Conservation (phyloP, 1,284 basidiomycete genomes). For the Dichomitus squalens region DNA sequence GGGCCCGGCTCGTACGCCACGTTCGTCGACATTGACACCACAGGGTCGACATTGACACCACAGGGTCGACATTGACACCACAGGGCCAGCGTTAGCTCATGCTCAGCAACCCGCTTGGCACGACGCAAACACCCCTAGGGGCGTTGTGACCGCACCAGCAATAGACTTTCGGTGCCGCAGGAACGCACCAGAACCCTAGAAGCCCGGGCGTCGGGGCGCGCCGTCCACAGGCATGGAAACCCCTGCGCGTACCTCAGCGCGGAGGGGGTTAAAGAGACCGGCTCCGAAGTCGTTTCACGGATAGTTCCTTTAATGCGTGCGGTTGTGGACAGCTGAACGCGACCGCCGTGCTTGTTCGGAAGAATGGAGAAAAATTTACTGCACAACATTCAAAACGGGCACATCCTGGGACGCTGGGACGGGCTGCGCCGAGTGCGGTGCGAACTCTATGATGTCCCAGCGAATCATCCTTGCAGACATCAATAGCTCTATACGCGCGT, state of each 20-base stretch:
- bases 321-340: background rate
- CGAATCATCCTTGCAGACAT: background rate
- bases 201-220: too few relatives aligned
- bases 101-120: too few relatives aligned
- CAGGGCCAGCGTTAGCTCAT: too few relatives aligned
- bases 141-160: too few relatives aligned
- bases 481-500: background rate
- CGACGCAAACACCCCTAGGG: too few relatives aligned
- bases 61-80: too few relatives aligned
- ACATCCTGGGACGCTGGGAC: background rate
- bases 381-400: background rate
- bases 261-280: background rate
- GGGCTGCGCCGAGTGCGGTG: background rate
- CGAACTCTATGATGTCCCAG: background rate
- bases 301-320: background rate
- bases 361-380: background rate
- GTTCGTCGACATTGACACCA: too few relatives aligned
- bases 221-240: too few relatives aligned
- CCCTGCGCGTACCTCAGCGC: background rate
- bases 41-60: too few relatives aligned
- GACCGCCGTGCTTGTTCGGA: conserved; percentile 2
- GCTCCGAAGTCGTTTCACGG: background rate
- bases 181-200: too few relatives aligned
- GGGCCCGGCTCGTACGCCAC: too few relatives aligned
- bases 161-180: too few relatives aligned